Conservation (phyloP, 1,284 basidiomycete species). For the Ceratobasidium papillatum region DNA sequence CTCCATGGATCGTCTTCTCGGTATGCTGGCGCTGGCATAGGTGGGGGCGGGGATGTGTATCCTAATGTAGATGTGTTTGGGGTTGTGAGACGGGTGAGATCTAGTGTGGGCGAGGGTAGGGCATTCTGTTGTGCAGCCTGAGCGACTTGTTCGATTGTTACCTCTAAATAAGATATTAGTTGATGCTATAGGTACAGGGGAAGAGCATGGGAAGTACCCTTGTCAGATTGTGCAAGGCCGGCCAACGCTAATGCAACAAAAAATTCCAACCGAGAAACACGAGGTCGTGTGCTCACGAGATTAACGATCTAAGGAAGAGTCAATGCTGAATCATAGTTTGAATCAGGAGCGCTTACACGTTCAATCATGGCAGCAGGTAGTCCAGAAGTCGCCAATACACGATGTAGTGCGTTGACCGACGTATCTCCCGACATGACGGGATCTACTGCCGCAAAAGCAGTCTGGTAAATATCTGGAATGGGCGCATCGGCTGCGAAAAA, state of each 20-base stretch:
- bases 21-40: slow-evolving; percentile 52
- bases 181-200: background rate
- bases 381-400: slow-evolving; percentile 76
- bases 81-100: slow-evolving; percentile 63
- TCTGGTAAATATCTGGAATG: slow-evolving; percentile 79
- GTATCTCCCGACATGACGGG: slow-evolving; percentile 71
- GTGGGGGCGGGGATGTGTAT: slow-evolving; percentile 55
- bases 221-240: slow-evolving; percentile 81
- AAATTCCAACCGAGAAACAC: slow-evolving; percentile 85
- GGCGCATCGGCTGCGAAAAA: slow-evolving; percentile 68
- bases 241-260: slow-evolving; percentile 87
- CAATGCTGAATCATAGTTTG: slow-evolving; percentile 1
- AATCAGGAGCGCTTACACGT: slow-evolving; percentile 61
- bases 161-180: slow-evolving; percentile 58
- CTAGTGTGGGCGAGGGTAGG: slow-evolving; percentile 71
- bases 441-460: slow-evolving; percentile 77
- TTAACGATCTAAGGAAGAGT: slow-evolving; percentile 75
- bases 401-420: slow-evolving; percentile 81
- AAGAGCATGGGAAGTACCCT: slow-evolving; percentile 60
- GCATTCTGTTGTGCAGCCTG: slow-evolving; percentile 73
- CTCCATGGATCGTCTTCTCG: slow-evolving; percentile 77
- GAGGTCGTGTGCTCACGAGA: slow-evolving; percentile 75
- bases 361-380: slow-evolving; percentile 84
- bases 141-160: slow-evolving; percentile 83
- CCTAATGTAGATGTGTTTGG: slow-evolving; percentile 55